Evolutionary conservation across 768 basidiomycete species (phyloP).

Genomic region (Royoungia palumana): DNA sequence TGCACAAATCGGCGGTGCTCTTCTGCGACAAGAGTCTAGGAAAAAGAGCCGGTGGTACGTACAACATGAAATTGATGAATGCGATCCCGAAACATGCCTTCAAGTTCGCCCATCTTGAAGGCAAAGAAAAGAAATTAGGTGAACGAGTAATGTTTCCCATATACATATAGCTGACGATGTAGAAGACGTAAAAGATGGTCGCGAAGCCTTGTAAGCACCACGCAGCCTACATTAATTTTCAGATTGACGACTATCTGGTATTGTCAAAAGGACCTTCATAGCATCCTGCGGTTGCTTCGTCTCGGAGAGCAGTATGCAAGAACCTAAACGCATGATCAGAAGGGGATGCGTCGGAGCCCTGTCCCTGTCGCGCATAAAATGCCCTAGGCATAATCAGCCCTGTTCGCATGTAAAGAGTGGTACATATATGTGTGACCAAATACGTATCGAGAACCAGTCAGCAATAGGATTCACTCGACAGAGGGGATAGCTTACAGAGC

Average conservation of each 20-base stretch:
- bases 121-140: no score
- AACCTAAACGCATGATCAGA: slow-evolving; percentile 37
- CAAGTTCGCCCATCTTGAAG: slow-evolving; percentile 40
- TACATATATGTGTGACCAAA: no score
- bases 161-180: slow-evolving; percentile 43
- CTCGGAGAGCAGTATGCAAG: slow-evolving; percentile 56
- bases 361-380: slow-evolving; percentile 43
- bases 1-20: slow-evolving; percentile 45
- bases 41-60: slow-evolving; percentile 10
- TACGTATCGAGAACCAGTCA: no score
- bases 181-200: slow-evolving; percentile 51
- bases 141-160: slow-evolving; percentile 33
- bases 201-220: slow-evolving; percentile 54
- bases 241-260: background rate
- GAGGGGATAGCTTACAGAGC: background rate
- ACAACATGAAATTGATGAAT: slow-evolving; percentile 51
- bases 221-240: slow-evolving; percentile 28
- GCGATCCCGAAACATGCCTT: slow-evolving; percentile 50
- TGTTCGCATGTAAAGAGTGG: no score
- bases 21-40: no score
- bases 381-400: slow-evolving; percentile 30
- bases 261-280: slow-evolving; percentile 43
- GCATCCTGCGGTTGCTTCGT: slow-evolving; percentile 50
- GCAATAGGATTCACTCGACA: background rate
- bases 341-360: background rate